Evolutionary conservation across 2,329 filamentous ascomycete species (phyloP).

Genomic region (Calonectria pseudoturangicola): DNA sequence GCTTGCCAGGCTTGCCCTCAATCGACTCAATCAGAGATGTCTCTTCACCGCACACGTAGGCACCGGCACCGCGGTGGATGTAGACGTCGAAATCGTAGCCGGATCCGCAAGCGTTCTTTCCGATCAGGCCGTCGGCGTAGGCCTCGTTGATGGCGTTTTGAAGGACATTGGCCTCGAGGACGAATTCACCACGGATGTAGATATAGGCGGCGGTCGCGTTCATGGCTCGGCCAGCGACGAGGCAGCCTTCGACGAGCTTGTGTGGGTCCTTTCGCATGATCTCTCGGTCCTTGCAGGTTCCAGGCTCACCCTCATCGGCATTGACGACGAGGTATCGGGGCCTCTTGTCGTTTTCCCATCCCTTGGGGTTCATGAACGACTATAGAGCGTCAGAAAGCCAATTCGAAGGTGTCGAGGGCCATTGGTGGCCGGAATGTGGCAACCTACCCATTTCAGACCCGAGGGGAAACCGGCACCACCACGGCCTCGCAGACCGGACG

Average conservation of each 20-base stretch:
- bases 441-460: conserved; percentile 97
- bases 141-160: conserved; percentile 98
- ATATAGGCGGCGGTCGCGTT: conserved; percentile 99
- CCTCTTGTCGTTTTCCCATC: conserved; percentile 98
- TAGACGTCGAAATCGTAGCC: conserved; percentile 99
- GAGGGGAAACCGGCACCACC: conserved; percentile 99
- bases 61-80: conserved; percentile 96
- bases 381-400: conserved; percentile 61
- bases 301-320: conserved; percentile 98
- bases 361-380: conserved; percentile 99
- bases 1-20: conserved; percentile 99
- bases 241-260: conserved; percentile 97
- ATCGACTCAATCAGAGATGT: conserved; percentile 98
- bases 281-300: conserved; percentile 99
- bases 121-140: conserved; percentile 94
- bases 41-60: conserved; percentile 98
- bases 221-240: conserved; percentile 97
- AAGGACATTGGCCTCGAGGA: conserved; percentile 94
- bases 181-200: conserved; percentile 99
- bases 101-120: conserved; percentile 97
- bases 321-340: conserved; percentile 98
- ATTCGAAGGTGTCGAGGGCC: conserved; percentile 47
- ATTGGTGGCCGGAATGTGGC: conserved; percentile 34
- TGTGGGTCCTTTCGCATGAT: conserved; percentile 99
- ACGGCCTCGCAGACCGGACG: conserved; percentile 94